Conservation (phyloP, 2,329 filamentous ascomycete genomes). For the Orbilia blumenaviensis region DNA sequence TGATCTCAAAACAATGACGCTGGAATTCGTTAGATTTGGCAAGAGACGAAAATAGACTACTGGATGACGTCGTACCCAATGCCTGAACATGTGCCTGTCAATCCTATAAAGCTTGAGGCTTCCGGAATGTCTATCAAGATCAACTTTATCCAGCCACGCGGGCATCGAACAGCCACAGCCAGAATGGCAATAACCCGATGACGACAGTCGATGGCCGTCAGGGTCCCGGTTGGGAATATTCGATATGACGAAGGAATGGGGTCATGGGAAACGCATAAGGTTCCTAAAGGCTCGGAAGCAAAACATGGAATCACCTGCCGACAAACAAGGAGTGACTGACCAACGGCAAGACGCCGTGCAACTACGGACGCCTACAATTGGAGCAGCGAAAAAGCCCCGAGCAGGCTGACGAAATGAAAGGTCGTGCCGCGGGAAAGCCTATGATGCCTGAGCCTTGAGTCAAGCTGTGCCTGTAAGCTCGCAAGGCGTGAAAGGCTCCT, state of each 20-base stretch:
- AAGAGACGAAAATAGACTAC: not conserved
- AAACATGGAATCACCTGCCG: slow-evolving; percentile 28
- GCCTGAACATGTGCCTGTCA: not conserved
- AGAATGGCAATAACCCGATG: not conserved
- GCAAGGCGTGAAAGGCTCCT: not conserved
- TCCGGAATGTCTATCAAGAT: not conserved
- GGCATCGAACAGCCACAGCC: slow-evolving; percentile 2
- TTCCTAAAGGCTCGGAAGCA: slow-evolving; percentile 13
- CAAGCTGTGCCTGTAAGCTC: slow-evolving; percentile 5
- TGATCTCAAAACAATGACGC: not conserved
- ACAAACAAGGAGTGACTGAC: not conserved
- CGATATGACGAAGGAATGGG: slow-evolving; percentile 24
- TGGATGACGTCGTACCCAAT: not conserved
- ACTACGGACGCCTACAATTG: not conserved
- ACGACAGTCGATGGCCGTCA: not conserved
- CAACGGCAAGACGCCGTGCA: slow-evolving; percentile 24
- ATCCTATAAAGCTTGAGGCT: not conserved
- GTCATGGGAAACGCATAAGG: slow-evolving; percentile 26
- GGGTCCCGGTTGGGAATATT: not conserved
- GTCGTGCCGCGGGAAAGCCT: not conserved
- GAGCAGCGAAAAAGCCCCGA: too few relatives aligned
- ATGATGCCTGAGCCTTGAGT: not conserved
- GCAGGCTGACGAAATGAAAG: too few relatives aligned
- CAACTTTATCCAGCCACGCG: not conserved
- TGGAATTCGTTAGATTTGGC: not conserved